Base-by-base conservation (phyloP, 768 basidiomycete species). In the Leccinum sublutescens region DNA sequence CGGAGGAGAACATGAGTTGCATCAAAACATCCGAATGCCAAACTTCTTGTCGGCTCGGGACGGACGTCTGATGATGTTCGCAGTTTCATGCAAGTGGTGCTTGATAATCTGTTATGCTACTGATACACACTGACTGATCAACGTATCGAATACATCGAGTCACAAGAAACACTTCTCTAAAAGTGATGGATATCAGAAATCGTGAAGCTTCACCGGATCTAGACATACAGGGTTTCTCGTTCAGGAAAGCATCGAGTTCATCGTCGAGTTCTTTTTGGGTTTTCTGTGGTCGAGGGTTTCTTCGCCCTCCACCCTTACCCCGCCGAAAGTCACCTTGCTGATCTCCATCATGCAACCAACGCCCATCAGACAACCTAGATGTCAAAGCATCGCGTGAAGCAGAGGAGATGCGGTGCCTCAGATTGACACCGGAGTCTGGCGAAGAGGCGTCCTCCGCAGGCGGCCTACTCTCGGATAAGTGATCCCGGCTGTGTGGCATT, bases 221-320 rank as follows among this genome's bases (percentile, higher is more conserved):
- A 15, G 29, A 61, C 63, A 56, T 40, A 64, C 65, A 80, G 58
- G 78, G 73, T 64, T 77, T 78, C 62, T 79, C 78, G 27, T 82
- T 84, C 62, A 90, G 71, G 73, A 93, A 93, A 15, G 87, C 86
- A 33, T 93, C 91, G 50, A 93, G 76, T 67, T 94, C 91, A 52
- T 87, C 89, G 62, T 94, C 91, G 38, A 94, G 77, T 64, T 93
- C 89, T 73, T 88, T 83, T 68, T 86, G 85, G 1, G 84, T 89
- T 72, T 84, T 85, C 58, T 71, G 79, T 23, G 79, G 76, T 11
- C 79, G 77, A 60, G 72, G 68, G 59, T 70, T 70, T 58, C 77
- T 77, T 48, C 80, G 75, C 40, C 76, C 72, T 57, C 75, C 67
- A 64, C 73, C 66, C 62, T 63, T 68, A 64, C 62, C 58, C 66